A percentile compares a stretch with the other conserved stretches of the same genome.
Evolutionary conservation across 495 filamentous ascomycete species (phyloP).

Genomic region (Trichoderma gamsii): DNA sequence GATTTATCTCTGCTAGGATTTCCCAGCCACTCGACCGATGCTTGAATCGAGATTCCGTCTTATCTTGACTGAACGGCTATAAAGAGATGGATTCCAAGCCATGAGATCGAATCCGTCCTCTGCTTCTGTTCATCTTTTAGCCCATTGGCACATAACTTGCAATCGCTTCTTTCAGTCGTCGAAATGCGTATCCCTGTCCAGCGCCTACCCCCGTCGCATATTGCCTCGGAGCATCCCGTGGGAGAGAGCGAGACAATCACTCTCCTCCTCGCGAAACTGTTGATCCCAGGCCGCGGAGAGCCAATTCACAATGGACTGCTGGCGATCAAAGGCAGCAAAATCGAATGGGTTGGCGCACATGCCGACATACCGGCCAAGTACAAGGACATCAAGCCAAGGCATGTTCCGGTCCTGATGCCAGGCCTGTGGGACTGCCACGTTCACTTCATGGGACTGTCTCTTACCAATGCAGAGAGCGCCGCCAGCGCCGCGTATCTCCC

Average conservation of each 20-base stretch:
- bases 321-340: conserved; percentile 26
- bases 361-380: conserved; percentile 23
- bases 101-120: neutral
- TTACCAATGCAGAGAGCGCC: neutral
- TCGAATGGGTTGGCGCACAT: conserved; percentile 26
- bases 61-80: neutral
- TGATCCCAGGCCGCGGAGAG: conserved; percentile 33
- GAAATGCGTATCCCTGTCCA: conserved; percentile 2
- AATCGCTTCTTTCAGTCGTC: neutral
- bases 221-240: conserved; percentile 1
- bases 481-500: neutral
- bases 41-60: neutral
- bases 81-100: neutral
- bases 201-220: neutral
- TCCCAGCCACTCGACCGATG: neutral
- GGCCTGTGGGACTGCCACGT: conserved; percentile 40
- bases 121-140: neutral
- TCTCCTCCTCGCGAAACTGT: conserved; percentile 24
- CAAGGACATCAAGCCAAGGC: conserved; percentile 9
- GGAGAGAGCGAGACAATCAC: neutral
- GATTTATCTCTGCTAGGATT: neutral
- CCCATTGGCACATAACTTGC: neutral
- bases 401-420: conserved; percentile 33
- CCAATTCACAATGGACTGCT: conserved; percentile 27
- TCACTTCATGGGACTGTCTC: conserved; percentile 25